Evolutionary conservation across 148 eudicot species (phyloP), one percentile per base, ranked within the genome.

Genomic region (Vaccinium darrowii): DNA sequence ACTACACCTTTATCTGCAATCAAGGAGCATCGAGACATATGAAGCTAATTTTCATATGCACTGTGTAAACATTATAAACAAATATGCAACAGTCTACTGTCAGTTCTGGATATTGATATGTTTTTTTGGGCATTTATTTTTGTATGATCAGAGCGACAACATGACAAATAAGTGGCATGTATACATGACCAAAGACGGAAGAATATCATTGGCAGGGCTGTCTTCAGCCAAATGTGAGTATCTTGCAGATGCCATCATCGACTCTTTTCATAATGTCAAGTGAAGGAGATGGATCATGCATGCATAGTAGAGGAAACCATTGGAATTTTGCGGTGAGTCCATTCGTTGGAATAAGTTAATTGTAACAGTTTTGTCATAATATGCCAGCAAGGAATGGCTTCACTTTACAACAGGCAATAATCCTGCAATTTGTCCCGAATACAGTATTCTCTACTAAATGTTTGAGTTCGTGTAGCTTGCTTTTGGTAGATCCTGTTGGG

Each of bases 151-250:
- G 99, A 95, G 97, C 60, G 99, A 96, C 49, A 96, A 93, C 88
- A 96, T 96, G 99, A 91, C 97, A 14, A 82, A 90, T 78, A 96
- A 96, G 88, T 96, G 99, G 99, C 98, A 96, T 25, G 89, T 96
- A 21, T 93, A 94, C 96, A 95, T 96, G 99, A 95, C 98, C 36
- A 96, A 96, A 87, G 99, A 96, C 27, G 99, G 99, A 81, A 94
- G 99, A 87, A 94, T 96, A 86, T 96, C 99, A 21, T 87, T 96
- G 82, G 97, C 99, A 30, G 98, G 99, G 81, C 87, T 96, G 77
- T 96, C 99, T 79, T 74, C 92, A 19, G 98, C 96, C 56, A 96
- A 96, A 88, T 96, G 98, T 57, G 97, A 96, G 83, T 95, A 96
- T 87, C 96, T 96, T 85, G 98, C 99, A 14, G 99, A 96, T 91